Percentiles rank a stretch among this genome's conserved stretches.
phyloP scores from a whole-genome alignment of 176 grass and related monocot species.

The Musa beccarii region DNA sequence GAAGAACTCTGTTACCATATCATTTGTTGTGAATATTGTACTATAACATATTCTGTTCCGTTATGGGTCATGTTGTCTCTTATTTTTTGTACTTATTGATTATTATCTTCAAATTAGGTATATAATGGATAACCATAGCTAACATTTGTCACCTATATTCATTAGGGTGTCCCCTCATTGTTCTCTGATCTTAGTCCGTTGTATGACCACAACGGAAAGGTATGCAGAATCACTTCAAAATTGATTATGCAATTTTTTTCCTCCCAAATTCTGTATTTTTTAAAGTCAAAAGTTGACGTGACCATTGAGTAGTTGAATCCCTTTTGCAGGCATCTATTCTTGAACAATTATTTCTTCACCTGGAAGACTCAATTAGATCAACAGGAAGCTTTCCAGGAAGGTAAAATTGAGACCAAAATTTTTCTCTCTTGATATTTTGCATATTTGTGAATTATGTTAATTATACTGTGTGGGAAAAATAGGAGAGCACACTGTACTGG shows the following conservation, averaged over 20 bases:
- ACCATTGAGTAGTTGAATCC: neutral
- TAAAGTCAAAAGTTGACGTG: neutral
- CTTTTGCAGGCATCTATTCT: constrained; percentile 69
- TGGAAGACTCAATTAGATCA: constrained; percentile 69
- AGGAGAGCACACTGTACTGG: too few species aligned
- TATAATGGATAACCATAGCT: neutral
- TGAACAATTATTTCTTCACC: constrained; percentile 84
- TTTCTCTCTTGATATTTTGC: neutral
- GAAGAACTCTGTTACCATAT: constrained; percentile 2
- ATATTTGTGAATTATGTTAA: too few species aligned
- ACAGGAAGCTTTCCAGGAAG: constrained; percentile 90
- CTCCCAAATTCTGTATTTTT: neutral
- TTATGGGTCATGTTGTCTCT: too few species aligned
- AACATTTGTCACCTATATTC: neutral
- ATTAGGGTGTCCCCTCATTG: constrained; percentile 88
- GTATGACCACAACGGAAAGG: constrained; percentile 85
- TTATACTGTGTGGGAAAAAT: too few species aligned
- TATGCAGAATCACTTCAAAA: constrained; percentile 20
- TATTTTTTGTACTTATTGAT: neutral
- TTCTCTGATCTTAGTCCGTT: constrained; percentile 92
- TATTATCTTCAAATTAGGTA: neutral
- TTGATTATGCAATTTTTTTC: constrained; percentile 6
- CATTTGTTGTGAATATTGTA: neutral
- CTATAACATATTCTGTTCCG: neutral
- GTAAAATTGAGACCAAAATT: constrained; percentile 26